These are phyloP conservation scores for Flaveria bidentis DNA, from an alignment of 129 eudicot genomes.

Conservation along the genomic window DNA sequence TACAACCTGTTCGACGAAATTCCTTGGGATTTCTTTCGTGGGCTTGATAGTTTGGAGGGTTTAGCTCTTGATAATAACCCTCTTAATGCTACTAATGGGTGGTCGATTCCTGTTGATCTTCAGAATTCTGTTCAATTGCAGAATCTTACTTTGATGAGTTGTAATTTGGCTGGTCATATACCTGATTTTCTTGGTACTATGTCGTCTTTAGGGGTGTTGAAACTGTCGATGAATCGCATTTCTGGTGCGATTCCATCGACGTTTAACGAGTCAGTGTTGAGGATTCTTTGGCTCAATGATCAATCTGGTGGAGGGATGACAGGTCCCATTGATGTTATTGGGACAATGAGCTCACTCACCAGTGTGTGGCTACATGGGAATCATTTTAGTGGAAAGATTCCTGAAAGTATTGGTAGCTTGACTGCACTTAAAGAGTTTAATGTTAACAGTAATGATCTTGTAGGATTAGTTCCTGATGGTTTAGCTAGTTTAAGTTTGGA, in stretches of 20 bases:
- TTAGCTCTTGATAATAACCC: slow-evolving; percentile 81
- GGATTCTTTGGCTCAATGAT: slow-evolving; percentile 64
- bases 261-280: slow-evolving; percentile 46
- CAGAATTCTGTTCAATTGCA: slow-evolving; percentile 60
- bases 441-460: slow-evolving; percentile 56
- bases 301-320: slow-evolving; percentile 55
- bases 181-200: slow-evolving; percentile 64
- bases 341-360: slow-evolving; percentile 47
- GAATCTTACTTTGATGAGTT: slow-evolving; percentile 54
- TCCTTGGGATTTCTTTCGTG: slow-evolving; percentile 77
- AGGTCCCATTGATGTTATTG: slow-evolving; percentile 61
- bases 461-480: slow-evolving; percentile 56
- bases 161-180: slow-evolving; percentile 61
- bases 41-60: slow-evolving; percentile 70
- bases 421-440: slow-evolving; percentile 47
- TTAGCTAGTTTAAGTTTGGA: slow-evolving; percentile 44
- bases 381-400: slow-evolving; percentile 61
- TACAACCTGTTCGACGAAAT: slow-evolving; percentile 65
- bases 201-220: slow-evolving; percentile 48
- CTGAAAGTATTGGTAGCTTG: slow-evolving; percentile 45
- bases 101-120: slow-evolving; percentile 70
- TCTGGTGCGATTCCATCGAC: slow-evolving; percentile 52
- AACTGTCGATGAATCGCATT: slow-evolving; percentile 51
- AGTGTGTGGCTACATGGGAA: slow-evolving; percentile 74
- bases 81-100: slow-evolving; percentile 64